Evolutionary conservation across 2,329 filamentous ascomycete species (phyloP).

Genomic region (Phialophora expanda): DNA sequence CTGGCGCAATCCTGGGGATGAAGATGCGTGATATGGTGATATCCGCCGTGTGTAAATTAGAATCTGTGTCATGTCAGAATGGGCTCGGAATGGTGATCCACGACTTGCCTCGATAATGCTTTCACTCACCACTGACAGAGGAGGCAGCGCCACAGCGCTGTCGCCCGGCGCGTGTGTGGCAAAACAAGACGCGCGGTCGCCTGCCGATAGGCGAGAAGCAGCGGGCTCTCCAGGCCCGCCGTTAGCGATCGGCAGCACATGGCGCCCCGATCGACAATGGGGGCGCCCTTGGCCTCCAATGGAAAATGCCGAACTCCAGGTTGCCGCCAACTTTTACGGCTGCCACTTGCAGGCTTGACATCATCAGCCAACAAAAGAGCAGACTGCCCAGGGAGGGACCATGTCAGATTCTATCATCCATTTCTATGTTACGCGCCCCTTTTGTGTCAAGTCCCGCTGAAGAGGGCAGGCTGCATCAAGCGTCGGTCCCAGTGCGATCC

Average conservation of each 20-base stretch:
- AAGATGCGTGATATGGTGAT: not conserved
- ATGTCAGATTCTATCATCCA: not conserved
- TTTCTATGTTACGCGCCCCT: not conserved
- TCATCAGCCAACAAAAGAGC: not conserved
- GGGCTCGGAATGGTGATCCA: not conserved
- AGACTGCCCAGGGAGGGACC: not conserved
- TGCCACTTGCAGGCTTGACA: constrained; percentile 1
- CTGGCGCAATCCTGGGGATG: not conserved
- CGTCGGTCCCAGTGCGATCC: not conserved
- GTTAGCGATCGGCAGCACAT: not conserved
- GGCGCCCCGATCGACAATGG: not conserved
- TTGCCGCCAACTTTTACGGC: constrained; percentile 4
- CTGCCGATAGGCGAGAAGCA: not conserved
- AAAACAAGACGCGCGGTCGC: not conserved
- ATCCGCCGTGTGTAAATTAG: not conserved
- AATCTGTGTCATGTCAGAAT: not conserved
- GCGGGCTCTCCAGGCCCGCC: not conserved
- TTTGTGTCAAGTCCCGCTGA: not conserved
- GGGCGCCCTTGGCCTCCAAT: not conserved
- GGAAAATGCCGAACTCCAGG: not conserved
- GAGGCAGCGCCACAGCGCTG: not conserved
- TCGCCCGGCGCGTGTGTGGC: not conserved
- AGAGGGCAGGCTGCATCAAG: not conserved
- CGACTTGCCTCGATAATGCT: not conserved
- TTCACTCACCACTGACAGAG: not conserved